Conservation (phyloP, 192 early-diverging fungal species). For the Backusella australiensis region DNA sequence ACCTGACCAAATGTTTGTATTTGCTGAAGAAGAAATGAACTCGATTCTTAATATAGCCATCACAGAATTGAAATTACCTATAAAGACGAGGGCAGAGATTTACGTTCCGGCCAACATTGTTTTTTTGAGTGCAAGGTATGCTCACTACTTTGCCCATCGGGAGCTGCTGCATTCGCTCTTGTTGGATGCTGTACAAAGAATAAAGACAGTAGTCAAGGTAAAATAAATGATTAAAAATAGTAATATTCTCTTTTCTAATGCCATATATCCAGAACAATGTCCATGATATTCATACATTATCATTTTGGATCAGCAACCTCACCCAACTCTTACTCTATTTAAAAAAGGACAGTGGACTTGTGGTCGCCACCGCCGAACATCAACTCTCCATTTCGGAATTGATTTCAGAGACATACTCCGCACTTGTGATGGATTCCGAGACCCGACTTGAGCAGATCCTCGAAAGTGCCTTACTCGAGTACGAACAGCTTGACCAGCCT, state of each 20-base stretch:
- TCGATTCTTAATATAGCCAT: constrained; percentile 75
- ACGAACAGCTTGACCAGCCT: constrained; percentile 67
- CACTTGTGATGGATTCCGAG: constrained; percentile 64
- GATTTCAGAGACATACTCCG: constrained; percentile 66
- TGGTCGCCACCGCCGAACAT: constrained; percentile 62
- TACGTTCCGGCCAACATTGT: constrained; percentile 83
- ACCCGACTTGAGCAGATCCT: constrained; percentile 64
- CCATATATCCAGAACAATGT: constrained; percentile 33
- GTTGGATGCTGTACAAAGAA: constrained; percentile 50
- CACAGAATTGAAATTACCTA: constrained; percentile 58
- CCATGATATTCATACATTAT: constrained; percentile 59
- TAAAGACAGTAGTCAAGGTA: constrained; percentile 58
- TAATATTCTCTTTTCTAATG: neutral
- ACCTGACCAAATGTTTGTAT: constrained; percentile 97
- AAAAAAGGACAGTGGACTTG: constrained; percentile 79
- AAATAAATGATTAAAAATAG: neutral
- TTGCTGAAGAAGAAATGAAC: constrained; percentile 68
- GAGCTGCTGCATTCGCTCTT: constrained; percentile 76
- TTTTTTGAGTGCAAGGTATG: constrained; percentile 87
- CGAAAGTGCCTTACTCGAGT: constrained; percentile 65
- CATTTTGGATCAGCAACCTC: constrained; percentile 87
- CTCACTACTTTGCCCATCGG: constrained; percentile 71
- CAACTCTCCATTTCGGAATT: constrained; percentile 84
- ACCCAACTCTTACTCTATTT: constrained; percentile 83
- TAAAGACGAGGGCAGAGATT: constrained; percentile 57